Evolutionary conservation across 2,329 filamentous ascomycete genomes (phyloP), one percentile per base, ranked within the genome.

Genomic region (Scortechinia acanthostroma): DNA sequence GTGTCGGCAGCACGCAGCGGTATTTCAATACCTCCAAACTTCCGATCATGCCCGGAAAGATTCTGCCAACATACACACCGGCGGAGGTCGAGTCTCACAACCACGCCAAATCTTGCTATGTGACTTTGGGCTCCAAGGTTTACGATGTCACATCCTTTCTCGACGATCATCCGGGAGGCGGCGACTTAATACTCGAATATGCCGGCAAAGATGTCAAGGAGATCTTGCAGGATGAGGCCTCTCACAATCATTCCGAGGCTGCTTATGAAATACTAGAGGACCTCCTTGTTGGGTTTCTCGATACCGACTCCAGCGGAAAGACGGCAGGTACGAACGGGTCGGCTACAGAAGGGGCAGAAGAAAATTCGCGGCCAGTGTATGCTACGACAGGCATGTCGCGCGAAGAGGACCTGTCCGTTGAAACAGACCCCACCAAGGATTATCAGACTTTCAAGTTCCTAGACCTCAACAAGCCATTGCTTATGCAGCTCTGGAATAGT

Each of bases 241-340:
- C 91, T 23, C 93, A 98, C 59, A 68, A 73, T 37, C 93, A 98
- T 63, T 89, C 86, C 42, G 91, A 97, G 49, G 76, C 90, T 2
- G 93, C 93, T n/a, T 98, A 96, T 65, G 91, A 97, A 56, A 86
- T 97, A 14, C 74, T 98, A 21, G 88, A 95, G 42, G 93, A 97
- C 33, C 85, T 80, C 42, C 74, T 91, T 15, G 74, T 97, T 48
- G 93, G 89, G 15, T 95, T 94, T 57, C 69, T 96, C 23, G 73
- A 75, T 3, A 76, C 76, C 2, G 73, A 82, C 28, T 74, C 79
- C 49, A 61, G 75, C 3, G 62, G 74, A 22, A 60, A 60, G 10
- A n/a, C 25, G 25, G 35, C 35, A 19, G 6, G 6, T 40, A 6
- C 17, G 10, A 40, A 40, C 6, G 49, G 53, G 33, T 64, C 64